These are phyloP conservation scores for Aspergillus quadricinctus DNA, from an alignment of 2,329 filamentous ascomycete species.

Conservation along the genomic window DNA sequence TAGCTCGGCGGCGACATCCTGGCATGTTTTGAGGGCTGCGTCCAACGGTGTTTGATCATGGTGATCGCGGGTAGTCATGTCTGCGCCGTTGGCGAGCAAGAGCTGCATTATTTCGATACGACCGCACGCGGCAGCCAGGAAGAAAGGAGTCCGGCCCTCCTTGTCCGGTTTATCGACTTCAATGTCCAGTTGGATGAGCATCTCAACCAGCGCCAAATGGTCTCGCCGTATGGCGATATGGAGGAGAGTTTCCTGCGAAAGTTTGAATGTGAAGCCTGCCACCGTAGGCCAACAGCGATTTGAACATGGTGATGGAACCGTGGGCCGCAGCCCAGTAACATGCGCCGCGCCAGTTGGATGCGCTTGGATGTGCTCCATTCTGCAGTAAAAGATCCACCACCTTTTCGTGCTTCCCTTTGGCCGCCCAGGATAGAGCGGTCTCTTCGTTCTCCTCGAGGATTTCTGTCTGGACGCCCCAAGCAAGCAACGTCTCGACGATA, in stretches of 20 bases:
- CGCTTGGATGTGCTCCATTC: background rate
- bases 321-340: background rate
- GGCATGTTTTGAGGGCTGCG: background rate
- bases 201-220: background rate
- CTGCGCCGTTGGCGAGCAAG: background rate
- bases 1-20: background rate
- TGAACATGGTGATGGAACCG: background rate
- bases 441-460: background rate
- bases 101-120: background rate
- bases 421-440: background rate
- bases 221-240: background rate
- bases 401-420: background rate
- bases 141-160: background rate
- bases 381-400: background rate
- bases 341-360: background rate
- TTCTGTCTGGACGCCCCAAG: background rate
- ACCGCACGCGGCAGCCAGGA: background rate
- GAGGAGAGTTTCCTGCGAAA: background rate
- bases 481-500: background rate
- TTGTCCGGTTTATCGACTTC: background rate
- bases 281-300: background rate
- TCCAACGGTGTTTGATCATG: background rate
- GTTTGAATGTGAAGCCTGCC: background rate
- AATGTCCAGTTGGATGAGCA: background rate
- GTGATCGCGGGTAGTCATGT: background rate